Evolutionary conservation across 2,329 filamentous ascomycete species (phyloP).

Genomic region (Epichloe amarillans): DNA sequence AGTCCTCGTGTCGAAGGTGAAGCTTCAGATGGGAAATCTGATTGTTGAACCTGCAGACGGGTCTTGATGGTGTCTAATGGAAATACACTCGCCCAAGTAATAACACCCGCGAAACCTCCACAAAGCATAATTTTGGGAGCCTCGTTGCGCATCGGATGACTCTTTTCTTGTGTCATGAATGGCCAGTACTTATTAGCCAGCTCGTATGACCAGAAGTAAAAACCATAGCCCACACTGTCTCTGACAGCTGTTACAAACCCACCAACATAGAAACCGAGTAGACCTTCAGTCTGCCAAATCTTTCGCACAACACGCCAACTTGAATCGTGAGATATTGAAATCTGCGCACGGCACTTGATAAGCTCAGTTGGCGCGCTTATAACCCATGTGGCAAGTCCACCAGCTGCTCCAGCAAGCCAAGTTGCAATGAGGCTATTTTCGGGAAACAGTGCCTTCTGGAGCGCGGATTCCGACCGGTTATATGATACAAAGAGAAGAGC

Average conservation of each 20-base stretch:
- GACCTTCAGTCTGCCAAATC: constrained; percentile 42
- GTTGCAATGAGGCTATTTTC: constrained; percentile 47
- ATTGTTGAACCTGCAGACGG: constrained; percentile 63
- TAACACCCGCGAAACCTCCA: constrained; percentile 74
- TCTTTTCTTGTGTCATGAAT: constrained; percentile 13
- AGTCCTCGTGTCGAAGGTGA: neutral
- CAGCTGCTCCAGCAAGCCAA: constrained; percentile 68
- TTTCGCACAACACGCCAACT: constrained; percentile 51
- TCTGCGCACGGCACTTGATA: constrained; percentile 77
- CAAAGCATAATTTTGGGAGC: constrained; percentile 61
- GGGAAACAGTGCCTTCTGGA: constrained; percentile 2
- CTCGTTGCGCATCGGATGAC: constrained; percentile 22
- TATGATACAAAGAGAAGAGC: constrained; percentile 83
- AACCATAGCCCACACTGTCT: constrained; percentile 88
- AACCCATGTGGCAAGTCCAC: constrained; percentile 73
- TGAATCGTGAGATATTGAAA: constrained; percentile 36
- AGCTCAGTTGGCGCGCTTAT: constrained; percentile 83
- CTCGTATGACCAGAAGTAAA: constrained; percentile 94
- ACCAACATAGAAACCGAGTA: constrained; percentile 67
- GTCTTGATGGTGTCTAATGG: constrained; percentile 90
- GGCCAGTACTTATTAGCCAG: constrained; percentile 49
- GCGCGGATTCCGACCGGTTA: constrained; percentile 57
- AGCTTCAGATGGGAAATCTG: constrained; percentile 6
- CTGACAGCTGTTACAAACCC: constrained; percentile 69
- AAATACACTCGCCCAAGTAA: constrained; percentile 84